These are phyloP conservation scores for Sequoiadendron giganteum DNA, from an alignment of 75 land plant genomes.

Conservation along the genomic window DNA sequence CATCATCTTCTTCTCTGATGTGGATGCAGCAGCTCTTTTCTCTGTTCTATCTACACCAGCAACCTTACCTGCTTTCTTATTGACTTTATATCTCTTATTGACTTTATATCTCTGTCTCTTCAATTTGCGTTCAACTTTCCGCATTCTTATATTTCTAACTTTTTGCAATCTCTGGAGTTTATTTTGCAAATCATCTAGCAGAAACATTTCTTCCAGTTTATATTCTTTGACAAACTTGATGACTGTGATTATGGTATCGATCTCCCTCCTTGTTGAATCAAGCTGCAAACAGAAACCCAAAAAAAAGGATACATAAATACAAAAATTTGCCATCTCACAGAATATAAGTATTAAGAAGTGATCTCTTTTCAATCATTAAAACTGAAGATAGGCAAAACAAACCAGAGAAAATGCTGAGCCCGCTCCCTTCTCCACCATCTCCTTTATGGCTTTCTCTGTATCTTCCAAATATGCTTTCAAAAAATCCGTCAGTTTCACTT, in stretches of 20 bases:
- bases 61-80: not conserved
- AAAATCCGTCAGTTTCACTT: not conserved
- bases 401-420: not conserved
- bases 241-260: not conserved
- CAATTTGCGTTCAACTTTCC: not conserved
- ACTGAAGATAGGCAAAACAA: not conserved
- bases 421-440: conserved; percentile 17
- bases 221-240: not conserved
- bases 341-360: not conserved
- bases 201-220: not conserved
- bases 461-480: conserved; percentile 13
- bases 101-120: not conserved
- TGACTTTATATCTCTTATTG: not conserved
- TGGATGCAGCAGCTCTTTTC: not conserved
- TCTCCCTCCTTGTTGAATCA: not conserved
- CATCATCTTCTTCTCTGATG: not conserved
- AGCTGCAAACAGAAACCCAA: not conserved
- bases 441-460: conserved; percentile 11
- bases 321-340: not conserved
- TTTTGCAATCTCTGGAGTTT: not conserved
- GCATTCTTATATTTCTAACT: not conserved
- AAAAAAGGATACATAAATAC: not conserved
- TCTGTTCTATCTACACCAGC: not conserved
- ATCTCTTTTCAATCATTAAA: not conserved
- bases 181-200: not conserved